Evolutionary conservation across 1,139 yeast genomes (phyloP), one percentile per base, ranked within the genome.

Genomic region (Suhomyces maxii): DNA sequence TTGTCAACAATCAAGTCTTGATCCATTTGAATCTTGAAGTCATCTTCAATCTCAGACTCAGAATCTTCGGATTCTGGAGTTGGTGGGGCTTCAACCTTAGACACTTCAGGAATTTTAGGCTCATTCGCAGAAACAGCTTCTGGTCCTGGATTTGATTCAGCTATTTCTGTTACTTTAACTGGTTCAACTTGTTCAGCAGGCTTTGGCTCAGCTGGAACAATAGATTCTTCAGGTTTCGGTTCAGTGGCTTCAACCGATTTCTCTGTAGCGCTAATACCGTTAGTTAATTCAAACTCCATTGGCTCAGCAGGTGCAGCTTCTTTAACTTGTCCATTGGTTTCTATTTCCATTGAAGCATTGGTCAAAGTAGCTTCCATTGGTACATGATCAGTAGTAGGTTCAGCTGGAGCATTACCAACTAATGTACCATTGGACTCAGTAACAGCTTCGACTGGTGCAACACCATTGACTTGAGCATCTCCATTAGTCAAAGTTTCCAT

Each of bases 1-100:
- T 49, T 57, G 50, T 79, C 76, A 9, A 79, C 46, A 7, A 56
- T 44, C 39, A 74, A 56, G 4, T 50, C 53, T 31, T 57, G 47
- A 35, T 42, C 46, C 28, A 39, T 47, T 45, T 57, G 68, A 43
- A 51, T 52, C 8, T 47, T 52, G 26, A 54, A 52, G 18, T 57
- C 65, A 14, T 50, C 57, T 32, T 63, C 65, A 9, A 58, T 59
- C 41, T 59, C 64, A 1, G 64, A 58, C 34, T 59, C 65, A 6
- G 58, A 53, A 11, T 46, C 48, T 14, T 36, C 42, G 11, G 42
- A 33, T 6, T 31, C 40, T 9, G 46, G 36, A 3, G 42, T 28
- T 1, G 41, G 30, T 3, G 39, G 41, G 3, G 37, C 37, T 34
- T 35, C 37, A 3, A 13, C 32, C 8, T 26, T 34, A 14, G 36